Base-by-base conservation (phyloP, 2,329 filamentous ascomycete species). In the Phialophora verrucosa region DNA sequence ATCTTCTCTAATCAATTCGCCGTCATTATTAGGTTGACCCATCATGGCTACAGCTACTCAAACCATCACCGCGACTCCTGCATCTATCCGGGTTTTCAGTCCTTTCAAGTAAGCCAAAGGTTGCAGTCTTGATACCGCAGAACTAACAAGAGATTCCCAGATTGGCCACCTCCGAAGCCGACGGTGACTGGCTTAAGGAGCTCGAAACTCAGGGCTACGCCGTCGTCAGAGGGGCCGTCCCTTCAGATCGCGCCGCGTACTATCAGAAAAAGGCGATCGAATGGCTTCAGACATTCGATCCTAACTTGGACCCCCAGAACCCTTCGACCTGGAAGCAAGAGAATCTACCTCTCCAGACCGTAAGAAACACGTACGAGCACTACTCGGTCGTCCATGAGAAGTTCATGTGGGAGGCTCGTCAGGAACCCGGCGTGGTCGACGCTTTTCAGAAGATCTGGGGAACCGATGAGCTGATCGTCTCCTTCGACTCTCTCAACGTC, bases 361-460 rank as follows among this genome's bases (percentile, higher is more conserved):
- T 83, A 69, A 83, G 83, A 73, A 81, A 82, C 42, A 83, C 84
- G 76, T 80, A 80, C 68, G 74, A 81, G 29, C 73, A 76, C 35
- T 85, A 85, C 59, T 81, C 77, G 0, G 78, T 82, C 2, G 73
- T 78, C 1, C 83, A 85, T 67, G 83, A 84, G 66, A 76, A 80
- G 66, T 84, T 83, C 70, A 75, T 77, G 1, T 83, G 81, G 81
- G 80, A 82, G 47, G 78, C 79, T 8, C 74, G 79, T 27, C 78
- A 53, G 32, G 80, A 83, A 69, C 80, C 79, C 11, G 74, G 72
- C 2, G 74, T 83, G 1, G 70, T 82, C 35, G 76, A 79, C 0
- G 73, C 77, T 0, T 83, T 83, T 62, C 73, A 75, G 50, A 78
- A 78, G 65, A 74, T 83, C 2, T 83, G 80, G 80, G 73, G 66